Evolutionary conservation across 345 rosid species (phyloP).

Genomic region (Leavenworthia alabamica): DNA sequence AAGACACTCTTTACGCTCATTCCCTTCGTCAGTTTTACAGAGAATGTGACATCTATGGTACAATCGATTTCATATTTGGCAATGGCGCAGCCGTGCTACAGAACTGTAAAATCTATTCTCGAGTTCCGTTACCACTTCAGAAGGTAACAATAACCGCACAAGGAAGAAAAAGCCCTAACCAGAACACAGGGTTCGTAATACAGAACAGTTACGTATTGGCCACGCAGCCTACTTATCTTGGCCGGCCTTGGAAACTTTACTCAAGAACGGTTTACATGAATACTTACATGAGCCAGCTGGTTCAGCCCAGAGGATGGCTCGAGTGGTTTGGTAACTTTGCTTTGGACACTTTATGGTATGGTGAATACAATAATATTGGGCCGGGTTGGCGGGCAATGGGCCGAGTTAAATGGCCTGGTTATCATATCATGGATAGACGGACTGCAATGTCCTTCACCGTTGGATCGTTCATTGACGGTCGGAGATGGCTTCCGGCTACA

Average conservation of each 20-base stretch:
- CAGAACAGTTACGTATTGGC: conserved; percentile 59
- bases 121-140: conserved; percentile 63
- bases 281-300: conserved; percentile 52
- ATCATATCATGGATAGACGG: conserved; percentile 50
- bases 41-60: conserved; percentile 70
- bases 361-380: conserved; percentile 65
- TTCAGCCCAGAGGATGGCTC: conserved; percentile 84
- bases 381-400: conserved; percentile 43
- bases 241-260: conserved; percentile 83
- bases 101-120: conserved; percentile 55
- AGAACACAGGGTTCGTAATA: conserved; percentile 71
- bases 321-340: conserved; percentile 73
- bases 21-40: conserved; percentile 82
- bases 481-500: conserved; percentile 59
- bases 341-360: conserved; percentile 68
- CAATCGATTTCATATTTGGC: conserved; percentile 88
- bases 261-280: conserved; percentile 82
- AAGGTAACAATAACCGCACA: conserved; percentile 78
- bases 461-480: conserved; percentile 58
- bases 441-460: conserved; percentile 56
- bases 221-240: conserved; percentile 64
- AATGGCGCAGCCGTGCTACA: conserved; percentile 78
- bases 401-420: conserved; percentile 77
- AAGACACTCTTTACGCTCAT: conserved; percentile 83
- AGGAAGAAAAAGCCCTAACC: conserved; percentile 59